Conservation (phyloP, 2,329 filamentous ascomycete genomes). For the Fusarium mundagurra region DNA sequence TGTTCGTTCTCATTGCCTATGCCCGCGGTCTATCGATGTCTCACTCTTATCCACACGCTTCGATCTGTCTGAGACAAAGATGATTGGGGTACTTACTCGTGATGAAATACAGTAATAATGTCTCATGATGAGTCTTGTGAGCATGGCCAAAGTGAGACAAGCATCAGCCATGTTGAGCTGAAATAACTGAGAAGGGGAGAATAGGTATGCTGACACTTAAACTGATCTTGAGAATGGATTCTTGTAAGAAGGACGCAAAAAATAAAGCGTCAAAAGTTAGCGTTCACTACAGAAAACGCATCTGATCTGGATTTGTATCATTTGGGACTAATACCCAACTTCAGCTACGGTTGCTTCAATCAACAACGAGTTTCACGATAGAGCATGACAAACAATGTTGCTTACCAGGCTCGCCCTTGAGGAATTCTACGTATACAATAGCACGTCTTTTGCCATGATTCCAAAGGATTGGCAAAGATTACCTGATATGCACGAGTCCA, state of each 20-base stretch:
- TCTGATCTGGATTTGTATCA: neutral
- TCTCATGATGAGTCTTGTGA: neutral
- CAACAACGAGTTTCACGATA: neutral
- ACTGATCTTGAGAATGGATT: neutral
- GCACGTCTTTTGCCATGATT: neutral
- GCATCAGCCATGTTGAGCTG: neutral
- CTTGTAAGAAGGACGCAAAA: neutral
- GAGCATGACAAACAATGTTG: neutral
- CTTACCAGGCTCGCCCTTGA: neutral
- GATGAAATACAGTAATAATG: neutral
- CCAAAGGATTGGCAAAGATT: no score
- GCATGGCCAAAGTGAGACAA: neutral
- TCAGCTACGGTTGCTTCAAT: neutral
- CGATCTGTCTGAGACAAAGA: conserved; percentile 1
- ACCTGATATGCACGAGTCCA: neutral
- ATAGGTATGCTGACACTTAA: neutral
- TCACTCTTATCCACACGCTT: neutral
- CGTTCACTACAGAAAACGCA: neutral
- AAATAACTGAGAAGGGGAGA: neutral
- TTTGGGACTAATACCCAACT: neutral
- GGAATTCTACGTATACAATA: neutral
- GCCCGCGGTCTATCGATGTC: neutral
- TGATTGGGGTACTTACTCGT: neutral
- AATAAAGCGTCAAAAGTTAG: neutral
- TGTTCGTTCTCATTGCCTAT: neutral